phyloP scores from a whole-genome alignment of 495 filamentous ascomycete species.

The Penicillium canariense region DNA sequence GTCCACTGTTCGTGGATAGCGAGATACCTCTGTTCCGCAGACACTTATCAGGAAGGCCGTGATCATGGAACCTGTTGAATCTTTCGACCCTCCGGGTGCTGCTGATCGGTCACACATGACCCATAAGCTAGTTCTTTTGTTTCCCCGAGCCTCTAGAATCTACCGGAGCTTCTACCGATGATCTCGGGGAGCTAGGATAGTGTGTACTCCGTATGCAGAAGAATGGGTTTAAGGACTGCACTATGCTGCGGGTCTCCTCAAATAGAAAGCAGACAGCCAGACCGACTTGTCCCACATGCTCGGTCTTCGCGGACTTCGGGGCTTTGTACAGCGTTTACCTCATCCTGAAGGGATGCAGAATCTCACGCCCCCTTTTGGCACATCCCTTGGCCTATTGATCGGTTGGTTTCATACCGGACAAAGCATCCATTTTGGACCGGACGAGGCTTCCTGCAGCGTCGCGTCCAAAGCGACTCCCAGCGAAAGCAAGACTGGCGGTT shows the following conservation, averaged over 20 bases:
- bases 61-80: background rate
- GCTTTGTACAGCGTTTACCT: slow-evolving; percentile 20
- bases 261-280: slow-evolving; percentile 5
- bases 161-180: background rate
- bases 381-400: background rate
- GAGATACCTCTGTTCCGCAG: too few relatives aligned
- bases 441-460: background rate
- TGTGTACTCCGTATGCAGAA: slow-evolving; percentile 16
- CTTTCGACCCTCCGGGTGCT: background rate
- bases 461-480: background rate
- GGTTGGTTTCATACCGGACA: background rate
- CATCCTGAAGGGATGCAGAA: slow-evolving; percentile 16
- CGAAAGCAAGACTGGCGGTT: background rate
- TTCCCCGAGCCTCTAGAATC: background rate
- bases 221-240: slow-evolving; percentile 14
- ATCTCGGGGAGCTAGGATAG: slow-evolving; percentile 10
- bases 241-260: slow-evolving; percentile 12
- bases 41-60: too few relatives aligned
- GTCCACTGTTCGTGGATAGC: too few relatives aligned
- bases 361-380: background rate
- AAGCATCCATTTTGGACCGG: background rate
- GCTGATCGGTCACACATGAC: background rate
- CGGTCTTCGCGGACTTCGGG: slow-evolving; percentile 7
- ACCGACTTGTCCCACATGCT: slow-evolving; percentile 9
- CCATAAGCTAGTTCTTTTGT: background rate